Conservation (phyloP, 495 filamentous ascomycete genomes). For the Staphylotrichum tortipilum region DNA sequence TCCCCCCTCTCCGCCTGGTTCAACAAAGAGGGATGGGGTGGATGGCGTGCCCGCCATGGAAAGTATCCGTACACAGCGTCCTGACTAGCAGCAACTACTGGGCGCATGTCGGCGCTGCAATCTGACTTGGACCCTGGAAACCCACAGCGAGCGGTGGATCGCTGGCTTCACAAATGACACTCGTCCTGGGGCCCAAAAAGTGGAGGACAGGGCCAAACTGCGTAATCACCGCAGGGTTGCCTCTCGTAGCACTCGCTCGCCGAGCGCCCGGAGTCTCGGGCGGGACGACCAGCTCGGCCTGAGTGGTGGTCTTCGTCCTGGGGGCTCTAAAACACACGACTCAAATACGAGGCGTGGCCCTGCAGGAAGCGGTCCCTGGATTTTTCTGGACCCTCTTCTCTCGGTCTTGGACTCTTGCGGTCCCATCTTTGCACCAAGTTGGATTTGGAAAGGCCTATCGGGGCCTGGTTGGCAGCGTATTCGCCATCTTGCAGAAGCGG, state of each 20-base stretch:
- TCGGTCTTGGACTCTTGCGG: too few relatives aligned
- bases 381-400: not conserved
- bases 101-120: not conserved
- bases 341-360: conserved; percentile 11
- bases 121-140: not conserved
- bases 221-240: conserved; percentile 9
- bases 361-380: not conserved
- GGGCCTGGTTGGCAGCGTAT: not conserved
- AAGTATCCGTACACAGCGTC: too few relatives aligned
- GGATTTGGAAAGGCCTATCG: too few relatives aligned
- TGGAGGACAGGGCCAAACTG: not conserved
- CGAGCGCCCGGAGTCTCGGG: conserved; percentile 4
- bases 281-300: conserved; percentile 1
- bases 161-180: not conserved
- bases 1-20: too few relatives aligned
- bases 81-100: too few relatives aligned
- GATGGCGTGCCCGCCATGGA: too few relatives aligned
- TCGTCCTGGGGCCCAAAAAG: not conserved
- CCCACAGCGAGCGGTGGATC: not conserved
- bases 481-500: not conserved
- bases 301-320: too few relatives aligned
- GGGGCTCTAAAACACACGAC: not conserved
- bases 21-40: not conserved
- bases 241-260: not conserved
- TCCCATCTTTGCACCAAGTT: too few relatives aligned